phyloP scores from a whole-genome alignment of 78 protist genomes.

The Trichosphaerium sp. region DNA sequence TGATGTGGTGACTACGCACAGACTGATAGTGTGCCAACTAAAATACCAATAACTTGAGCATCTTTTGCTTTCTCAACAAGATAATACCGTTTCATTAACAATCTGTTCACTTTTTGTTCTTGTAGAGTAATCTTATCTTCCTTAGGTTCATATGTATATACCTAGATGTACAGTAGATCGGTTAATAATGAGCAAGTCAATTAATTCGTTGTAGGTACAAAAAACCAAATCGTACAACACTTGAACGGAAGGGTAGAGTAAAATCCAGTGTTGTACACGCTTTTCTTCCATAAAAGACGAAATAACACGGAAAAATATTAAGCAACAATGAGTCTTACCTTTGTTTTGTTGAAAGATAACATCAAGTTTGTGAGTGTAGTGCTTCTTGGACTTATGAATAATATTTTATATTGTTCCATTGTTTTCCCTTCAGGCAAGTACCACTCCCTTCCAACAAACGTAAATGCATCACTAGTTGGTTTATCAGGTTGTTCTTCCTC shows the following conservation, averaged over 20 bases:
- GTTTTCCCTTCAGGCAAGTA: no score
- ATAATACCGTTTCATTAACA: constrained; percentile 34
- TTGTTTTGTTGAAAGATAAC: not conserved
- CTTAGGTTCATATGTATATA: constrained; percentile 19
- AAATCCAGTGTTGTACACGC: no score
- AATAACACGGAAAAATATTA: no score
- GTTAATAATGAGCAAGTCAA: no score
- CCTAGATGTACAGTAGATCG: not conserved
- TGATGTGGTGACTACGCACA: not conserved
- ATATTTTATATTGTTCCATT: no score
- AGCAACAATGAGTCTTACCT: not conserved
- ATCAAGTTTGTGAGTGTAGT: not conserved
- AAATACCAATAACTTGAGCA: constrained; percentile 47
- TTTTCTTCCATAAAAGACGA: no score
- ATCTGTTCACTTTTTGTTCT: constrained; percentile 13
- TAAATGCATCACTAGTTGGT: no score
- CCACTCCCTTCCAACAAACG: no score
- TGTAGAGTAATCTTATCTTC: constrained; percentile 7
- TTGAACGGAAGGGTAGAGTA: no score
- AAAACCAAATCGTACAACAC: no score
- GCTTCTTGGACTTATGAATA: not conserved
- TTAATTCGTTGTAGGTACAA: no score
- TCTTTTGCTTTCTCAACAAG: constrained; percentile 44
- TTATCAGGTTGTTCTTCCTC: no score
- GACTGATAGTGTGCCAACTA: constrained; percentile 52